Evolutionary conservation across 805 yeast species (phyloP), one percentile per base, ranked within the genome.

Genomic region (Candida nemodendra): DNA sequence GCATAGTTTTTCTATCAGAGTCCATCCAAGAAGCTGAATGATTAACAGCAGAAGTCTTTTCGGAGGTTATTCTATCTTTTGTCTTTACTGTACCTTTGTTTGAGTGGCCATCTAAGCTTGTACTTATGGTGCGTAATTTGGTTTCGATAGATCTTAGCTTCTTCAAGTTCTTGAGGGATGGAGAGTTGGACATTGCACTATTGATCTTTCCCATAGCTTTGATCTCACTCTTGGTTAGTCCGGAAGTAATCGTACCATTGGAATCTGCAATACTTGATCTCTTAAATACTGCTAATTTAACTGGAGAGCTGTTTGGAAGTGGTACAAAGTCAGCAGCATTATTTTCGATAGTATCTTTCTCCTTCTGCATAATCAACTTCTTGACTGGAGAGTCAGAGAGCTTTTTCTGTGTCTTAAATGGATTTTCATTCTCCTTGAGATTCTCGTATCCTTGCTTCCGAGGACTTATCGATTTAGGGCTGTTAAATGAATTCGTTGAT

Each of bases 111-210:
- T 51, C 50, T 8, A 41, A 42, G 15, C 47, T 43, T 4, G 35
- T 21, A 15, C 45, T 39, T 21, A 27, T 32, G 26, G 29, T 30
- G 7, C 44, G 46, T 13, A 61, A 36, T 33, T 54, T 59, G 11
- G 45, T 41, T 35, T 62, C 65, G 18, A 62, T 59, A 4, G 45
- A 43, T 32, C 50, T 53, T 38, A 61, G 42, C 30, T 60, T 62
- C 41, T 55, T 56, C 34, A 62, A 41, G 32, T 61, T 62, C 36
- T 64, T 63, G 47, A 59, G 38, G 9, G 67, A 62, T 1, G 69
- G 69, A 1, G 68, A 64, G 17, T 52, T 56, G 1, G 66, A 53
- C 56, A 64, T 56, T 1, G 59, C 60, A 27, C 59, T 52, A 31
- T 51, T 57, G 28, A 62, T 60, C 29, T 54, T 48, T n/a, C 59